These are phyloP conservation scores for Diaporthe aspalathi DNA, from an alignment of 2,329 filamentous ascomycete genomes.

Conservation along the genomic window DNA sequence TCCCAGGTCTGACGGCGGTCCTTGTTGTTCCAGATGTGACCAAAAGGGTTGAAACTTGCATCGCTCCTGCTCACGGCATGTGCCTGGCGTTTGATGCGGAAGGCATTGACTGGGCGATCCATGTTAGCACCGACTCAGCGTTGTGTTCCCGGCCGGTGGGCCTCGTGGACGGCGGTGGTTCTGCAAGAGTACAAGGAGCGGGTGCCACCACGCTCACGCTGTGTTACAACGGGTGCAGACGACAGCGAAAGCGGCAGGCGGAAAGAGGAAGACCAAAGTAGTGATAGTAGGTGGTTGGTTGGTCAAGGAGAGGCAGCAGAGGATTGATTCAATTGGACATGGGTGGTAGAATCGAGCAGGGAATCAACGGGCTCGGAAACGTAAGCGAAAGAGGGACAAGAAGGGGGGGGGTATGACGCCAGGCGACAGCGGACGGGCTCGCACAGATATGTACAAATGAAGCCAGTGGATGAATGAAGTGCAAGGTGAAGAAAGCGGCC, in stretches of 20 bases:
- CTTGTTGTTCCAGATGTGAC: slow-evolving; percentile 52
- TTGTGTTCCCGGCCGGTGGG: slow-evolving; percentile 12
- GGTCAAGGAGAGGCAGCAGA: background rate
- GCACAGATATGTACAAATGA: slow-evolving; percentile 23
- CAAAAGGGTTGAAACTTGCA: slow-evolving; percentile 56
- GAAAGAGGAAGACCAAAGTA: background rate
- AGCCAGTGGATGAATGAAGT: background rate
- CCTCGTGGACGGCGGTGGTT: slow-evolving; percentile 13
- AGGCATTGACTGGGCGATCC: slow-evolving; percentile 56
- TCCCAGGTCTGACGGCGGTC: slow-evolving; percentile 51
- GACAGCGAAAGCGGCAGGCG: background rate
- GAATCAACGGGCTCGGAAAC: slow-evolving; percentile 17
- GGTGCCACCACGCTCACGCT: slow-evolving; percentile 26
- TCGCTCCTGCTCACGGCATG: slow-evolving; percentile 54
- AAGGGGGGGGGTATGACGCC: slow-evolving; percentile 15
- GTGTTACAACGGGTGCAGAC: background rate
- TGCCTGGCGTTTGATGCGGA: slow-evolving; percentile 57
- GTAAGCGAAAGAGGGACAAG: slow-evolving; percentile 23
- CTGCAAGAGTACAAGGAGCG: slow-evolving; percentile 19
- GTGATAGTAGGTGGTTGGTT: background rate
- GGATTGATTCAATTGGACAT: slow-evolving; percentile 26
- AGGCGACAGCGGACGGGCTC: slow-evolving; percentile 1
- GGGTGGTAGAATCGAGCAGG: slow-evolving; percentile 5
- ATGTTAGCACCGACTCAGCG: slow-evolving; percentile 34
- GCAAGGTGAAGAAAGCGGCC: background rate